Base-by-base conservation (phyloP, 2,329 filamentous ascomycete genomes). In the Podosphaera leucotricha region DNA sequence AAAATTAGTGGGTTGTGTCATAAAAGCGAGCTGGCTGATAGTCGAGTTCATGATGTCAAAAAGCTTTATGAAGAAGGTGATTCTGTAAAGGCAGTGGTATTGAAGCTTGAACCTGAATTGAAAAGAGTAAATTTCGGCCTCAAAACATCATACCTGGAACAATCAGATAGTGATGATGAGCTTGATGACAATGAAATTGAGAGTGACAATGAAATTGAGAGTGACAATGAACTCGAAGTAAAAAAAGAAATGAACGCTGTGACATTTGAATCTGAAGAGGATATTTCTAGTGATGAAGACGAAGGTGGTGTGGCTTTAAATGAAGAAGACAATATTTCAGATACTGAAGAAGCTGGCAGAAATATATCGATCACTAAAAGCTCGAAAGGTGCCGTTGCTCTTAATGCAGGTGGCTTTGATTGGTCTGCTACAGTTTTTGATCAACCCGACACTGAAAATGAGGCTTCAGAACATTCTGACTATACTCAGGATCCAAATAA, bases 1-100 rank as follows among this genome's bases (percentile, higher is more conserved):
- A 92, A 92, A 52, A 75, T 98, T 49, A 92, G 87, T 53, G 90
- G 90, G 48, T 70, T 98, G 8, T 95, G 87, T 59, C 90, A 98
- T 60, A 75, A 81, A 49, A 87, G 77, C 50, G 79, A 98, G 59
- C 85, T 98, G 70, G 86, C 90, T 0, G 84, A 93, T 51, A 77
- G 78, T 53, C 64, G 70, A 4, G 76, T 94, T 20, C 70, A 80
- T 43, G 82, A 95, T 63, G 81, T 86, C n/a, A 76, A 74, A 49
- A 87, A 85, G 55, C 67, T 98, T 36, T 95, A 93, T 60, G 80
- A 76, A 48, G 82, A 85, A 55, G 90, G 86, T 11, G 90, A 98
- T 61, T 65, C 68, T n/a, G 90, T 98, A 49, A 95, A 95, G 65
- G 87, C 87, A 13, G 80, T 82, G 58, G 69, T 98, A 15, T 61